Conservation (phyloP, 2,329 filamentous ascomycete genomes). For the Septoria petroselini region DNA sequence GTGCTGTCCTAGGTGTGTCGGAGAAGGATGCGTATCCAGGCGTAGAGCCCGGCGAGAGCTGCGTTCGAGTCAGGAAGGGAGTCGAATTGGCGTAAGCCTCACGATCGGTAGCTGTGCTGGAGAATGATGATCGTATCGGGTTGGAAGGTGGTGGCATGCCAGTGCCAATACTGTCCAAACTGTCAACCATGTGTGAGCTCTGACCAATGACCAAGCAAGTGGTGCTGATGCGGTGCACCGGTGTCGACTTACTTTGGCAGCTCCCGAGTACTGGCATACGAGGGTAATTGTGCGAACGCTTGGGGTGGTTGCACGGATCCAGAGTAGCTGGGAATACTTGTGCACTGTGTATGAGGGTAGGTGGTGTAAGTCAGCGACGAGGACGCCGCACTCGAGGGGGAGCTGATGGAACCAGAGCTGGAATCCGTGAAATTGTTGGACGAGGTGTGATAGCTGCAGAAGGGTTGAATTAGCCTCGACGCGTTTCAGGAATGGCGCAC, state of each 20-base stretch:
- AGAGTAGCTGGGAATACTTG: constrained; percentile 36
- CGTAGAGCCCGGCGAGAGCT: constrained; percentile 31
- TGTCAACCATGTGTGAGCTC: constrained; percentile 33
- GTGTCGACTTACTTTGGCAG: constrained; percentile 46
- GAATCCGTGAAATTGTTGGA: constrained; percentile 55
- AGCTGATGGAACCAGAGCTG: constrained; percentile 54
- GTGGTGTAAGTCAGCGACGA: constrained; percentile 44
- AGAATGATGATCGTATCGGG: constrained; percentile 29
- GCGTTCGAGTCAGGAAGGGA: constrained; percentile 30
- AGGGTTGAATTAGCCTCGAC: constrained; percentile 16
- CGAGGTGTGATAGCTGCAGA: constrained; percentile 45
- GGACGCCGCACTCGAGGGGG: constrained; percentile 49
- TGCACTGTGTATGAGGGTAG: constrained; percentile 40
- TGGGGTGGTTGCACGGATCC: constrained; percentile 38
- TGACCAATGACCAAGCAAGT: constrained; percentile 17
- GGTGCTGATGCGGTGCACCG: constrained; percentile 23
- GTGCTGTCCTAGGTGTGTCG: constrained; percentile 34
- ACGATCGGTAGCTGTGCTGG: constrained; percentile 32
- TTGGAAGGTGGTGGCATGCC: constrained; percentile 32
- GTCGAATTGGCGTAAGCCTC: constrained; percentile 31
- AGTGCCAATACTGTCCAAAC: constrained; percentile 31
- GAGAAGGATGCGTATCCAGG: constrained; percentile 33
- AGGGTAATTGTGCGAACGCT: constrained; percentile 42
- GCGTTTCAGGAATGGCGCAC: constrained; percentile 15
- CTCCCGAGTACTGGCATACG: constrained; percentile 38